Evolutionary conservation across 768 basidiomycete species (phyloP).

Genomic region (Trametes gibbosa): DNA sequence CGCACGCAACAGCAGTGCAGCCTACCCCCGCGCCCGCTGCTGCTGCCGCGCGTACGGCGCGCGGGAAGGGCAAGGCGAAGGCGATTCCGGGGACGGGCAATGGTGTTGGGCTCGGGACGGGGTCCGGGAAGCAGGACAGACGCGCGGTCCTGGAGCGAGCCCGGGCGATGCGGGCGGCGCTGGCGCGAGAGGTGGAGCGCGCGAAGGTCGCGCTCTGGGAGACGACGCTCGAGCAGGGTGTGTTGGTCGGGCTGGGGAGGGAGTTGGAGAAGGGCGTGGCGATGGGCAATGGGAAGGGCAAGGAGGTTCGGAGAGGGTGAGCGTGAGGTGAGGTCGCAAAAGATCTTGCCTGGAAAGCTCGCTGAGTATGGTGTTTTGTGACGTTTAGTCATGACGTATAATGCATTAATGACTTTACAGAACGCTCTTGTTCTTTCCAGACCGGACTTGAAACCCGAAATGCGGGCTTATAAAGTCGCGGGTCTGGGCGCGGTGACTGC

Average conservation of each 20-base stretch:
- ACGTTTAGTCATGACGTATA: not conserved
- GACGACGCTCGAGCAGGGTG: constrained; percentile 67
- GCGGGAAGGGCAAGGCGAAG: constrained; percentile 16
- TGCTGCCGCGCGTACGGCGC: constrained; percentile 4
- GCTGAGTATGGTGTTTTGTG: not conserved
- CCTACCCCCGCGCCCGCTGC: not conserved
- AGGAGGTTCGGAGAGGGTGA: not conserved
- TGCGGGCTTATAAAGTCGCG: no score
- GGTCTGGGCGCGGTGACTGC: no score
- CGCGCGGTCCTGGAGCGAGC: constrained; percentile 52
- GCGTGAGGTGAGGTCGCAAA: not conserved
- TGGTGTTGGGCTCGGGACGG: constrained; percentile 8
- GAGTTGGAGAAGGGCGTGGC: constrained; percentile 12
- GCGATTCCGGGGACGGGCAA: constrained; percentile 20
- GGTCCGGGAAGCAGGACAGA: constrained; percentile 27
- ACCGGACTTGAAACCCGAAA: no score
- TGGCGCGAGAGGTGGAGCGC: constrained; percentile 54
- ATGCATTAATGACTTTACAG: not conserved
- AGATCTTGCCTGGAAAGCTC: not conserved
- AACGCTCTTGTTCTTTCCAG: not conserved
- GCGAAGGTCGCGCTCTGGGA: constrained; percentile 74
- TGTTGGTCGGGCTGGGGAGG: constrained; percentile 32
- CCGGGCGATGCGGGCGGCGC: constrained; percentile 47
- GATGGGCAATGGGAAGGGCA: not conserved
- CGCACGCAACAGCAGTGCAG: not conserved